phyloP scores from a whole-genome alignment of 2,329 filamentous ascomycete species.

The Fusarium globosum region DNA sequence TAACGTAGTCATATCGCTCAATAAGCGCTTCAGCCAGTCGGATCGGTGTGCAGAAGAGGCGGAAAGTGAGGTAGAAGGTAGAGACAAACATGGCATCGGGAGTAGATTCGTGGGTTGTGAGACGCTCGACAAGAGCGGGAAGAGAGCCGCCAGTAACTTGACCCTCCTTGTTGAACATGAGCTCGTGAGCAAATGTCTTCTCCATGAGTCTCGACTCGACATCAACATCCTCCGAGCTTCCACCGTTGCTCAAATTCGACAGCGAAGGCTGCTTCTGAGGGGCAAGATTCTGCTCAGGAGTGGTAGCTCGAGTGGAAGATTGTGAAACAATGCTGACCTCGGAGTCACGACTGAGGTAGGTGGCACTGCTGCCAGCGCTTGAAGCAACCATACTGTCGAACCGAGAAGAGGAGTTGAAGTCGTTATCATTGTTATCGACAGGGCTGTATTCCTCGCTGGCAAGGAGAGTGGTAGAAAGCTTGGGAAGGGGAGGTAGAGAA shows the following conservation, averaged over 20 bases:
- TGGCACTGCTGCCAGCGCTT: constrained; percentile 81
- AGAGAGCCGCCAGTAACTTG: constrained; percentile 94
- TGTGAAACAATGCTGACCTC: constrained; percentile 83
- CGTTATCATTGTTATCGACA: constrained; percentile 61
- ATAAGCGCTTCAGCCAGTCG: constrained; percentile 86
- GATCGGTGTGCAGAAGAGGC: constrained; percentile 85
- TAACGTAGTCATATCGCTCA: constrained; percentile 91
- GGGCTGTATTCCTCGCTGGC: constrained; percentile 61
- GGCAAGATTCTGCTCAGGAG: constrained; percentile 73
- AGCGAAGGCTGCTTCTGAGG: constrained; percentile 70
- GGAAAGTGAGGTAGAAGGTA: constrained; percentile 96
- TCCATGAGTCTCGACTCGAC: constrained; percentile 87
- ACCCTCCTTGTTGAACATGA: constrained; percentile 93
- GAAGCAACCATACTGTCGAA: constrained; percentile 79
- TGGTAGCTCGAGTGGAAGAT: constrained; percentile 88
- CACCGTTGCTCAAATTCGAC: constrained; percentile 74
- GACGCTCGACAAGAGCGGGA: constrained; percentile 89
- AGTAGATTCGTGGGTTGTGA: constrained; percentile 92
- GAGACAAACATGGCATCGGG: constrained; percentile 93
- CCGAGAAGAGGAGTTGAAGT: constrained; percentile 64
- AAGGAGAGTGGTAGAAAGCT: constrained; percentile 63
- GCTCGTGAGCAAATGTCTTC: constrained; percentile 89
- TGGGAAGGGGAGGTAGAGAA: constrained; percentile 66
- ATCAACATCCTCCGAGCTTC: constrained; percentile 80
- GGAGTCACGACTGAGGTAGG: constrained; percentile 83